Evolutionary conservation across 768 basidiomycete genomes (phyloP).

Genomic region (Leucogyrophana mollusca): DNA sequence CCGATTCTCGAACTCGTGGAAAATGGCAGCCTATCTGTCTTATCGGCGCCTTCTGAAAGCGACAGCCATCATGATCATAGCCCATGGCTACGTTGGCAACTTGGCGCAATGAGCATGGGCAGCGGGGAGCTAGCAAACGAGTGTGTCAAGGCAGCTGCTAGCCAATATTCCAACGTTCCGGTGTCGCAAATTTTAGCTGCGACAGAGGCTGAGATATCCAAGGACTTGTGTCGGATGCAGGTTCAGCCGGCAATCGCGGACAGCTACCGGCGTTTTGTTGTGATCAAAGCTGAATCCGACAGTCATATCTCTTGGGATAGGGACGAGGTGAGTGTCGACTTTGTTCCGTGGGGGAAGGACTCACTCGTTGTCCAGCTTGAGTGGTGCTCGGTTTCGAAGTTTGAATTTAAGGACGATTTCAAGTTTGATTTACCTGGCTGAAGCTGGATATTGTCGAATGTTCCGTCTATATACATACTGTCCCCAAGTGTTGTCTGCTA

Average conservation of each 20-base stretch:
- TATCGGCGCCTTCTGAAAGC: constrained; percentile 45
- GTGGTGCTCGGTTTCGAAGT: constrained; percentile 42
- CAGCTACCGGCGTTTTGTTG: constrained; percentile 63
- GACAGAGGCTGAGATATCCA: constrained; percentile 46
- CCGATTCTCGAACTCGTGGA: constrained; percentile 36
- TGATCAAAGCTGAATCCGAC: constrained; percentile 44
- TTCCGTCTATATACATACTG: too few relatives aligned
- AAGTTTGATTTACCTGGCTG: too few relatives aligned
- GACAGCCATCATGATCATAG: constrained; percentile 1
- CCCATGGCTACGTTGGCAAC: constrained; percentile 40
- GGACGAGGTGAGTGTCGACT: constrained; percentile 46
- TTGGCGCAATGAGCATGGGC: constrained; percentile 14
- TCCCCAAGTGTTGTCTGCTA: too few relatives aligned
- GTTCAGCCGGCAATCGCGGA: constrained; percentile 62
- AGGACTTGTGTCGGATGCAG: constrained; percentile 54
- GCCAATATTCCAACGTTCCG: constrained; percentile 34
- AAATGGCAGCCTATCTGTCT: constrained; percentile 53
- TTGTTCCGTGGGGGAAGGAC: constrained; percentile 1
- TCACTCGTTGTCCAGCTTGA: constrained; percentile 47
- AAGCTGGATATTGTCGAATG: too few relatives aligned
- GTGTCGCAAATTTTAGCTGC: constrained; percentile 30
- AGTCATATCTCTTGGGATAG: constrained; percentile 21
- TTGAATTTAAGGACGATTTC: constrained; percentile 63
- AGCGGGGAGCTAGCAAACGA: constrained; percentile 8
- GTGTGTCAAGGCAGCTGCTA: constrained; percentile 42